Evolutionary conservation across 2,329 filamentous ascomycete species (phyloP), one percentile per base, ranked within the genome.

Genomic region (Fusarium sp.): DNA sequence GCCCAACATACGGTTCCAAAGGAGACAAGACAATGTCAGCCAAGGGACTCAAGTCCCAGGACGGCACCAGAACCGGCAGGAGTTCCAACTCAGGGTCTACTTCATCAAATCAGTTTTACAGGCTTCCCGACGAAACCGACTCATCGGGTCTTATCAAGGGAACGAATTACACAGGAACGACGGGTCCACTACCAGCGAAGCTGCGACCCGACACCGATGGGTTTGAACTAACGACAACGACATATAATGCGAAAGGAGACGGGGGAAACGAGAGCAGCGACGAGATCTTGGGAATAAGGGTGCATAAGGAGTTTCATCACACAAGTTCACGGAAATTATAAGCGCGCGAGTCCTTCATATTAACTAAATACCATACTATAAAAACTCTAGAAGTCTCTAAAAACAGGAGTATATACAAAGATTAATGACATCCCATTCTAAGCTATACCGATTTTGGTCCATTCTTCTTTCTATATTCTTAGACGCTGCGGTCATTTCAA

Each of bases 241-340:
- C 73, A 8, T 77, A 73, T 47, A 73, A 75, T 43, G 67, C 73
- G 1, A 71, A 63, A n/a, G 60, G 52, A 3, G 71, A 75, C 6
- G 66, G 66, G 6, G 71, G 71, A 2, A 73, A 75, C 25, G 71
- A 71, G 3, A 74, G 74, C n/a, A 77, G 75, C 2, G 78, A 82
- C 23, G 79, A 80, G 20, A 76, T 81, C 1, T 57, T 82, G 37
- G 75, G 77, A 1, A 82, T 82, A 11, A 64, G 76, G n/a, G 78
- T 82, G 4, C 71, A 80, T 3, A 80, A 48, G 15, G 77, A 79
- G 11, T 78, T 82, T 53, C 71, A 74, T 27, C 77, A 73, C 22
- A 75, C 75, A 11, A 75, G 65, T 30, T 63, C 45, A 35, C 61
- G 40, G 6, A 62, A 35, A 9, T 37, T 17, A 39, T 45, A 46